Conservation (phyloP, 208 protist genomes). For the Crithidia fasciculata region DNA sequence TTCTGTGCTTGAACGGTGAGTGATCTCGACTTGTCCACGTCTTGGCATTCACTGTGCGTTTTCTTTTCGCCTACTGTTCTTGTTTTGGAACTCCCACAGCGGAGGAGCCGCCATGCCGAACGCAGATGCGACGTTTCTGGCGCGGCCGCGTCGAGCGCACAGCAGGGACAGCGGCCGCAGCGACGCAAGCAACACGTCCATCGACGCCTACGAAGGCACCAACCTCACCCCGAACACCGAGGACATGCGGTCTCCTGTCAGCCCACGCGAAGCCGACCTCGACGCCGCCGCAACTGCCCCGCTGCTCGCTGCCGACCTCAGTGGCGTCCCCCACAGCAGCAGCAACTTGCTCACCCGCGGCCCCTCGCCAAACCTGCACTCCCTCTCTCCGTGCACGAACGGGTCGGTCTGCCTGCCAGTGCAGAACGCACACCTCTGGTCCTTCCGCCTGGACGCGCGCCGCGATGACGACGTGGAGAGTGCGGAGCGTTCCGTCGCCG, state of each 20-base stretch:
- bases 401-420: not conserved
- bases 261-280: constrained; percentile 2
- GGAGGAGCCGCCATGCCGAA: not conserved
- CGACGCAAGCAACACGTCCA: not conserved
- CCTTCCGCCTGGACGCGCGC: not conserved
- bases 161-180: not conserved
- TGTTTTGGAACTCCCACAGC: not conserved
- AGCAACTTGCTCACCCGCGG: not conserved
- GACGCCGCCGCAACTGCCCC: constrained; percentile 5
- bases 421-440: not conserved
- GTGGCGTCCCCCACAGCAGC: not conserved
- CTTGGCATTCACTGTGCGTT: not conserved
- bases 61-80: constrained; percentile 12
- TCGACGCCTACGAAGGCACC: not conserved
- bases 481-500: not conserved
- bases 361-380: constrained; percentile 1
- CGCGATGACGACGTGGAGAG: not conserved
- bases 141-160: not conserved
- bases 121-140: not conserved
- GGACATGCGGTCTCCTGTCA: not conserved
- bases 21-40: not conserved
- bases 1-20: not conserved
- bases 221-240: not conserved
- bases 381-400: constrained; percentile 8
- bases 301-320: constrained; percentile 1